Conservation (phyloP, 768 basidiomycete genomes). For the Suillus americanus region DNA sequence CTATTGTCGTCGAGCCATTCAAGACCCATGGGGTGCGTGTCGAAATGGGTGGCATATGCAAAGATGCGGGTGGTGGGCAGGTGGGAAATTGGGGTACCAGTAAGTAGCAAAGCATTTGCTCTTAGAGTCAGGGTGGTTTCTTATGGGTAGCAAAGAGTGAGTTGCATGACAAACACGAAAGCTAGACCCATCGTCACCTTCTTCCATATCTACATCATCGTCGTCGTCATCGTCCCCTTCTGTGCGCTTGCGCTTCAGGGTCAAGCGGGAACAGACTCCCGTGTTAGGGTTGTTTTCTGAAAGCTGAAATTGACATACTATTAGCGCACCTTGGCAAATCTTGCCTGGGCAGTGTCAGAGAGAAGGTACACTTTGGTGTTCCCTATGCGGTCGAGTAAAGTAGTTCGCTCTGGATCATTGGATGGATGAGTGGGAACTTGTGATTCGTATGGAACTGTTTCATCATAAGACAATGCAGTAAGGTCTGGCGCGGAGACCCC, state of each 20-base stretch:
- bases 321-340: slow-evolving; percentile 72
- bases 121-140: slow-evolving; percentile 45
- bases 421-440: slow-evolving; percentile 44
- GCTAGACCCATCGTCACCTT: slow-evolving; percentile 16
- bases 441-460: slow-evolving; percentile 55
- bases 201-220: slow-evolving; percentile 28
- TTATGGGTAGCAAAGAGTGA: slow-evolving; percentile 18
- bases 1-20: slow-evolving; percentile 89
- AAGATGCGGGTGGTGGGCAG: slow-evolving; percentile 78
- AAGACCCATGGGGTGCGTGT: slow-evolving; percentile 68
- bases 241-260: slow-evolving; percentile 49
- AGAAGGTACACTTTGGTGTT: slow-evolving; percentile 75
- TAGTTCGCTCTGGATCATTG: slow-evolving; percentile 17
- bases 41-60: slow-evolving; percentile 80
- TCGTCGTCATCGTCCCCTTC: slow-evolving; percentile 38
- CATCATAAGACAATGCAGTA: slow-evolving; percentile 51
- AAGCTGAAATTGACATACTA: slow-evolving; percentile 36
- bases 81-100: slow-evolving; percentile 69
- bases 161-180: slow-evolving; percentile 6
- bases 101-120: slow-evolving; percentile 68
- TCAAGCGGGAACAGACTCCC: slow-evolving; percentile 26
- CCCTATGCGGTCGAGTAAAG: slow-evolving; percentile 69
- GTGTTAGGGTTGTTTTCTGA: slow-evolving; percentile 46
- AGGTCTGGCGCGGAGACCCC: slow-evolving; percentile 31
- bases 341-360: slow-evolving; percentile 61